These are phyloP conservation scores for Trichosporon coremiiforme DNA, from an alignment of 1,284 basidiomycete genomes.

Conservation along the genomic window DNA sequence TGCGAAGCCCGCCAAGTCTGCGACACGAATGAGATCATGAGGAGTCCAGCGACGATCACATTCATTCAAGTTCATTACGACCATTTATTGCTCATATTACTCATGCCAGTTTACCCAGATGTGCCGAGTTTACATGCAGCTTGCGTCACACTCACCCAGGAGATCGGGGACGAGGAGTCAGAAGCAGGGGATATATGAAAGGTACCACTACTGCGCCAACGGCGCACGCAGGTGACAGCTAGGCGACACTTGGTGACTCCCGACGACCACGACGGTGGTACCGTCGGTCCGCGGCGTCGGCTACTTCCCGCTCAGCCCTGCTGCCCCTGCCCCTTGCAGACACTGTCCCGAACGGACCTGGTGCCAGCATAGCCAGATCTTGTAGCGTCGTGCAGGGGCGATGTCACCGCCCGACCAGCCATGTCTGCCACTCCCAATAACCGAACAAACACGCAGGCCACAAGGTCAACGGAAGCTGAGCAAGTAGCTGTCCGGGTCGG, in stretches of 20 bases:
- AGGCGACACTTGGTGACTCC: background rate
- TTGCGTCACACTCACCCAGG: background rate
- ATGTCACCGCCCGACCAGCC: too few relatives aligned
- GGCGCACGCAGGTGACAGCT: too few relatives aligned
- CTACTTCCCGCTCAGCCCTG: background rate
- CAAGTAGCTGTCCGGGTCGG: background rate
- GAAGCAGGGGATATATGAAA: background rate
- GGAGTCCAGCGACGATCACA: too few relatives aligned
- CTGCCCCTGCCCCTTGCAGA: background rate
- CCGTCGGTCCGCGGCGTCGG: background rate
- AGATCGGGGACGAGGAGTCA: background rate
- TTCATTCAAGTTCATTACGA: background rate
- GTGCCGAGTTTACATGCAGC: too few relatives aligned
- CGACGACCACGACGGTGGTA: background rate
- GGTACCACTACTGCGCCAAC: too few relatives aligned
- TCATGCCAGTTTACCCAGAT: background rate
- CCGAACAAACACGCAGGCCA: too few relatives aligned
- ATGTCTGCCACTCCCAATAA: background rate
- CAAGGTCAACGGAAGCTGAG: background rate
- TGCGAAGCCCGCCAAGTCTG: too few relatives aligned
- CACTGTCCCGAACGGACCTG: background rate
- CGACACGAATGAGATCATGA: too few relatives aligned
- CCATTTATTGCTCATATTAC: background rate
- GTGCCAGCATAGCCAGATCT: background rate
- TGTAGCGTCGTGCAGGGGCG: too few relatives aligned